These are phyloP conservation scores for Lentinula guzmanii DNA, from an alignment of 768 basidiomycete species.

Conservation along the genomic window DNA sequence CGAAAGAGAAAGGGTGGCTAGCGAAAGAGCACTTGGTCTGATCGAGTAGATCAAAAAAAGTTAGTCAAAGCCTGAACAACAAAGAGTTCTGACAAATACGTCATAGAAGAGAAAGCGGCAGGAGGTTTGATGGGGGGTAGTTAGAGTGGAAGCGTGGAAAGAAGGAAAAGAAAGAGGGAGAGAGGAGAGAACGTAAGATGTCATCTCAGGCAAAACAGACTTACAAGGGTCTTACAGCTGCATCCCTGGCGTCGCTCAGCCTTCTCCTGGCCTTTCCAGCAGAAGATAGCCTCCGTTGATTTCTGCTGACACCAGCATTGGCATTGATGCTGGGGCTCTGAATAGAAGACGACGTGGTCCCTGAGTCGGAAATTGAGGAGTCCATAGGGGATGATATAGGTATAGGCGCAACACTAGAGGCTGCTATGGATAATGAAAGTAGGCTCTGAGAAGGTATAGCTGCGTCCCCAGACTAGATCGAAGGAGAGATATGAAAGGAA, in stretches of 20 bases:
- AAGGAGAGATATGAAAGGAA: neutral
- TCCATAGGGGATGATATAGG: constrained; percentile 17
- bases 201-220: constrained; percentile 22
- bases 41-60: constrained; percentile 12
- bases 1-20: constrained; percentile 39
- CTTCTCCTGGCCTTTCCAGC: constrained; percentile 65
- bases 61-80: neutral
- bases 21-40: constrained; percentile 32
- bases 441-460: constrained; percentile 31
- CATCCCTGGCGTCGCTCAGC: constrained; percentile 75
- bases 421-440: constrained; percentile 64
- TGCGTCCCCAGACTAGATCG: neutral
- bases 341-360: neutral
- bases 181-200: constrained; percentile 9
- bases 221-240: constrained; percentile 68
- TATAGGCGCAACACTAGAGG: constrained; percentile 44
- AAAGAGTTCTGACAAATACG: neutral
- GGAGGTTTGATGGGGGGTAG: neutral
- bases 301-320: constrained; percentile 20
- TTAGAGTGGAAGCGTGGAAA: constrained; percentile 9
- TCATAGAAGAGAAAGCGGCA: neutral
- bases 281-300: constrained; percentile 69
- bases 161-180: constrained; percentile 6
- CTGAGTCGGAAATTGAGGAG: constrained; percentile 1
- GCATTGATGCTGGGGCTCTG: constrained; percentile 9